phyloP scores from a whole-genome alignment of 2,329 filamentous ascomycete genomes.

The Sarocladium strictum region DNA sequence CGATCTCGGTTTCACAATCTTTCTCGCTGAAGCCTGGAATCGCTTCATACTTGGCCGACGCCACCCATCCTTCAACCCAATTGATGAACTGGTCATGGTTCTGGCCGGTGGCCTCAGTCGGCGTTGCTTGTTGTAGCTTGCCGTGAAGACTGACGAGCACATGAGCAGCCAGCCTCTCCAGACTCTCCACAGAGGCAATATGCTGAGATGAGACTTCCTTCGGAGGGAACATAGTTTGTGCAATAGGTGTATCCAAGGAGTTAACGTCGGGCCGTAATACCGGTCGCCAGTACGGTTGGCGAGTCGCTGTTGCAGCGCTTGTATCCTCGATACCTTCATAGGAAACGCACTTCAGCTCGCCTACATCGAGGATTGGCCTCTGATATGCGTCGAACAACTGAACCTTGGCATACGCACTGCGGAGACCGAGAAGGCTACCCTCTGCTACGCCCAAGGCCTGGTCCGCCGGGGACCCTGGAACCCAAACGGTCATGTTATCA shows the following conservation, averaged over 20 bases:
- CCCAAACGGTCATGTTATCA: slow-evolving; percentile 21
- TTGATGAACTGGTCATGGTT: background rate
- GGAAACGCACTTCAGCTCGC: background rate
- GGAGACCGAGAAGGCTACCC: background rate
- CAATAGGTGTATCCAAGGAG: background rate
- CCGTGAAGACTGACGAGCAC: background rate
- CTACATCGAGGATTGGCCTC: background rate
- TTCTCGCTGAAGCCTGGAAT: background rate
- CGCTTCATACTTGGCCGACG: background rate
- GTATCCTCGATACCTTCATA: slow-evolving; percentile 1
- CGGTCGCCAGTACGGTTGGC: background rate
- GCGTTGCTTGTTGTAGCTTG: background rate
- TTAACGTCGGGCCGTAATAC: background rate
- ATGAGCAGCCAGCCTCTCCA: background rate
- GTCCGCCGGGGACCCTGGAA: slow-evolving; percentile 2
- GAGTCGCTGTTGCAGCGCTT: background rate
- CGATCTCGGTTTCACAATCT: background rate
- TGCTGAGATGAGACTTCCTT: background rate
- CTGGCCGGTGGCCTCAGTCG: background rate
- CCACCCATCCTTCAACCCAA: background rate
- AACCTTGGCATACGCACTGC: background rate
- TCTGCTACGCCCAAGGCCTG: background rate
- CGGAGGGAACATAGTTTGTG: background rate
- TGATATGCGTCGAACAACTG: background rate
- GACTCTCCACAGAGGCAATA: background rate